A percentile compares a stretch with the other conserved stretches of the same genome.
Conservation (phyloP, 2,329 filamentous ascomycete species). For the Incumbomyces delicatus region DNA sequence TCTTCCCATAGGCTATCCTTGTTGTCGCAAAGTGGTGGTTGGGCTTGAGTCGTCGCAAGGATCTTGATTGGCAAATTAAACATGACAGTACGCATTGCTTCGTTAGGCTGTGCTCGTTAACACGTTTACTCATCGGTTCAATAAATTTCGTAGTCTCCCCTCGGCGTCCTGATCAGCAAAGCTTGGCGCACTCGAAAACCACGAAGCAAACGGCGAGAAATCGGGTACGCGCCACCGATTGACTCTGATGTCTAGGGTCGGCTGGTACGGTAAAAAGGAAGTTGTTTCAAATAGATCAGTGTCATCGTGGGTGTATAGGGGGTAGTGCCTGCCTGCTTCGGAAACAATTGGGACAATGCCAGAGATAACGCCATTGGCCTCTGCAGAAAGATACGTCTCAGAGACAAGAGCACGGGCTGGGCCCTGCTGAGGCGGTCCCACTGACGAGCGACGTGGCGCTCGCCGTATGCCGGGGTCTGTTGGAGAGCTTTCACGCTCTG, state of each 20-base stretch:
- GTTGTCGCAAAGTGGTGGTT: too few species aligned
- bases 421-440: background rate
- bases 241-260: background rate
- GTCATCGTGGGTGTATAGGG: constrained; percentile 18
- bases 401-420: constrained; percentile 17
- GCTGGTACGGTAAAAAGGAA: background rate
- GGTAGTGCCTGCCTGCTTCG: constrained; percentile 14
- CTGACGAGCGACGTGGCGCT: background rate
- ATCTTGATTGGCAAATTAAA: too few species aligned
- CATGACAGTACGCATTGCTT: too few species aligned
- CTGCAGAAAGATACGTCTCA: constrained; percentile 18
- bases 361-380: constrained; percentile 14
- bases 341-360: constrained; percentile 15
- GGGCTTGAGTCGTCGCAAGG: too few species aligned
- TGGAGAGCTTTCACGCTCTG: background rate
- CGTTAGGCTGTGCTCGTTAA: too few species aligned
- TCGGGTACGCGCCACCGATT: background rate
- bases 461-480: background rate
- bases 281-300: constrained; percentile 12
- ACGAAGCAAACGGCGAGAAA: background rate
- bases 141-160: background rate
- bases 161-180: background rate
- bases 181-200: background rate
- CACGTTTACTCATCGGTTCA: background rate
- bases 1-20: too few species aligned